phyloP scores from a whole-genome alignment of 345 rosid species.

The Syzygium aqueum region DNA sequence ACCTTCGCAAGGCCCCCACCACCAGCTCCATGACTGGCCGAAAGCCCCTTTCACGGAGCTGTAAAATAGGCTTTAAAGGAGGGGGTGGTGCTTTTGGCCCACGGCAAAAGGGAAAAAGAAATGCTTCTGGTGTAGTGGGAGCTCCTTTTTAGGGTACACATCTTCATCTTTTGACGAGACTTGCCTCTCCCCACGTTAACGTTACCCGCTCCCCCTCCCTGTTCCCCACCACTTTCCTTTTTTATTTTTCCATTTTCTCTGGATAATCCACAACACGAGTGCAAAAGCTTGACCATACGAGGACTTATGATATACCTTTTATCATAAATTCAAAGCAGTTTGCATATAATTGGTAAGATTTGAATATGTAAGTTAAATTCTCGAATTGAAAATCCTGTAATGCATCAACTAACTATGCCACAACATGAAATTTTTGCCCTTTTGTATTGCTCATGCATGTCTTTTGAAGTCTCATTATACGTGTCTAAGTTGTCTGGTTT shows the following conservation, averaged over 20 bases:
- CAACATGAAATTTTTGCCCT: not conserved
- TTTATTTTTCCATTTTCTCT: not conserved
- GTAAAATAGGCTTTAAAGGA: not conserved
- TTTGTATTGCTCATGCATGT: not conserved
- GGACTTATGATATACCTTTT: not conserved
- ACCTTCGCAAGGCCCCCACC: not conserved
- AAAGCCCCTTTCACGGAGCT: not conserved
- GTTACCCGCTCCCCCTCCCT: not conserved
- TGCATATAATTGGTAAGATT: not conserved
- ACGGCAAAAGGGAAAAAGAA: not conserved
- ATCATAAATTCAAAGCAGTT: not conserved
- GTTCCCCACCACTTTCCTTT: not conserved
- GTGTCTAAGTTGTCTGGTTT: not conserved
- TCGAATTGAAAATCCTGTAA: not conserved
- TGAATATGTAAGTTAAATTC: not conserved
- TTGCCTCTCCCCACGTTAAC: conserved; percentile 19
- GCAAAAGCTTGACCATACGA: not conserved
- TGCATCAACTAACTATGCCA: not conserved
- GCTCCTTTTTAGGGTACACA: conserved; percentile 60
- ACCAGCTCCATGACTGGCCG: not conserved
- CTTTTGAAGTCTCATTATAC: not conserved
- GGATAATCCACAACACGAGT: not conserved
- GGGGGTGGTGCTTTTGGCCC: not conserved
- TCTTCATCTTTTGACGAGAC: conserved; percentile 47
- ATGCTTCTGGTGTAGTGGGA: conserved; percentile 27